Evolutionary conservation across 768 basidiomycete species (phyloP).

Genomic region (Tephrocybe sp.): DNA sequence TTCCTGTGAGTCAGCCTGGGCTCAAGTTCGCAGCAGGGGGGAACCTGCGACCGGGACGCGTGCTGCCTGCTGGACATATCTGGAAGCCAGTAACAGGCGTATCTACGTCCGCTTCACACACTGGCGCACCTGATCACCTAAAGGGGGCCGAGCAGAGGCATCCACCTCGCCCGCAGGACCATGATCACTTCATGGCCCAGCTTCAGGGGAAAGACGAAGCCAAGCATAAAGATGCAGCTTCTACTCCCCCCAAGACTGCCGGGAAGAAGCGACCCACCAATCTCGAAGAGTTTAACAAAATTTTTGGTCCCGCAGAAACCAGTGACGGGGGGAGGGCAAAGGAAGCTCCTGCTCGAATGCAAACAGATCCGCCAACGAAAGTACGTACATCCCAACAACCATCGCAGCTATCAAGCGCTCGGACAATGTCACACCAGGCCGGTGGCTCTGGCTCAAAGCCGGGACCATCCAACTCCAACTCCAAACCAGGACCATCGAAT

Average conservation of each 20-base stretch:
- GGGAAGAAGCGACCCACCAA: background rate
- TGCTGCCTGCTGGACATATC: background rate
- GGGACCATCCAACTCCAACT: too few species aligned
- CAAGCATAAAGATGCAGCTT: background rate
- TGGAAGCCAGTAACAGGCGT: conserved; percentile 1
- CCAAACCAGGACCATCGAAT: too few species aligned
- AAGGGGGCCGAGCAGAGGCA: background rate
- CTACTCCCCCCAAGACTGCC: background rate
- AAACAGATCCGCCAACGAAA: too few species aligned
- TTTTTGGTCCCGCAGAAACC: background rate
- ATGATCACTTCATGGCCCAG: conserved; percentile 1
- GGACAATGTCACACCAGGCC: too few species aligned
- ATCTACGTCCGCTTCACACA: background rate
- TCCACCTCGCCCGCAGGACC: conserved; percentile 1
- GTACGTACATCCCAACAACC: too few species aligned
- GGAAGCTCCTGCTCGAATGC: background rate
- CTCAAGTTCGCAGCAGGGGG: too few species aligned
- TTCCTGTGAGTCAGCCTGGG: too few species aligned
- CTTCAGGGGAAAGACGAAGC: background rate
- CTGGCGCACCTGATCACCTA: conserved; percentile 1
- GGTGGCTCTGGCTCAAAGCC: too few species aligned
- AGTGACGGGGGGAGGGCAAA: background rate
- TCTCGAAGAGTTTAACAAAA: background rate
- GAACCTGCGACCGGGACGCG: background rate
- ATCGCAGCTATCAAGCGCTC: too few species aligned